These are phyloP conservation scores for Forsythia suspensa DNA, from an alignment of 257 asterid genomes.

Conservation along the genomic window DNA sequence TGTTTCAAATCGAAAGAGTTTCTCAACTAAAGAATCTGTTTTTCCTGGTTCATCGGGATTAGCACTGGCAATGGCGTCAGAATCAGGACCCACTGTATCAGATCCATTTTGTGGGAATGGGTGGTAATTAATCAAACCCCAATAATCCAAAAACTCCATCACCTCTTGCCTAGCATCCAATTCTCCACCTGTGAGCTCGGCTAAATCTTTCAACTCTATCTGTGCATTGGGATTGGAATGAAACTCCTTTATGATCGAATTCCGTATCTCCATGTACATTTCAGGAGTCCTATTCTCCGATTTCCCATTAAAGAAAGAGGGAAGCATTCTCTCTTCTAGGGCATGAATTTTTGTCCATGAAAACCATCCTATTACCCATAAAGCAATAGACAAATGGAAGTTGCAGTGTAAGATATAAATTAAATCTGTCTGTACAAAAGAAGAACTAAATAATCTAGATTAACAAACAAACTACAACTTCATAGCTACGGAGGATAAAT, in stretches of 20 bases:
- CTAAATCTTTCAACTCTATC: conserved; percentile 67
- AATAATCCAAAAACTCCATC: conserved; percentile 94
- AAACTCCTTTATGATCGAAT: conserved; percentile 81
- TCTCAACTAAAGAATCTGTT: conserved; percentile 54
- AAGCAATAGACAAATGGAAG: conserved; percentile 15
- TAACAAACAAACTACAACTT: not conserved
- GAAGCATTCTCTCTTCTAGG: conserved; percentile 78
- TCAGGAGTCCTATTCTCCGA: conserved; percentile 68
- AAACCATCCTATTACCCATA: conserved; percentile 79
- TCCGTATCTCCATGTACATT: conserved; percentile 81
- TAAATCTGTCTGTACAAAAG: not conserved
- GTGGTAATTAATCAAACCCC: conserved; percentile 97
- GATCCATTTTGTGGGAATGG: conserved; percentile 70
- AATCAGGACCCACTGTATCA: conserved; percentile 34
- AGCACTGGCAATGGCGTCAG: conserved; percentile 38
- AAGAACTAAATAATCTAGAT: not conserved
- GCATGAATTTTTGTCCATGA: conserved; percentile 84
- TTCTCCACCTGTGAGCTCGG: conserved; percentile 78
- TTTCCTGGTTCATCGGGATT: conserved; percentile 47
- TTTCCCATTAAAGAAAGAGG: conserved; percentile 86
- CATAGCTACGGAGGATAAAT: not conserved
- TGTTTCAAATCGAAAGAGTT: conserved; percentile 73
- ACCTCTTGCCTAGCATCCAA: conserved; percentile 83
- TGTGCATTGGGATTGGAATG: conserved; percentile 58
- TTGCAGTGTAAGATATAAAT: conserved; percentile 3